phyloP scores from a whole-genome alignment of 1,284 basidiomycete species.

The Entoloma clypeatum region DNA sequence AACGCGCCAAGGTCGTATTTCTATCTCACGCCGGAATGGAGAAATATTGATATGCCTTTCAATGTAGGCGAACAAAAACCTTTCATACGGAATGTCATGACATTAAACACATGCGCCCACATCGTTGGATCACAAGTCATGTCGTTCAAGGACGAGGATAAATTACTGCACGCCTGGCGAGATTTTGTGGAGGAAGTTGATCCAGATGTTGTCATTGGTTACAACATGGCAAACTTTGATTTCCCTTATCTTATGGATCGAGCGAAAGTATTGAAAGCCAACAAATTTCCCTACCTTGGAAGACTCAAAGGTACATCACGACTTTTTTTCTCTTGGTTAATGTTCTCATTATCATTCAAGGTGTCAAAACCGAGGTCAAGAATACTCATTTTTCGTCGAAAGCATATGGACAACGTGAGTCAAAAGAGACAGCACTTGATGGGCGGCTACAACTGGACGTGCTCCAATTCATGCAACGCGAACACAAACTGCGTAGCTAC shows the following conservation, averaged over 20 bases:
- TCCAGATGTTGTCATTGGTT: slow-evolving; percentile 92
- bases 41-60: slow-evolving; percentile 6
- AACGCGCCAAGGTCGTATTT: slow-evolving; percentile 89
- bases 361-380: slow-evolving; percentile 72
- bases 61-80: slow-evolving; percentile 83
- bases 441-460: slow-evolving; percentile 92
- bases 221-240: slow-evolving; percentile 91
- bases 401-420: slow-evolving; percentile 92
- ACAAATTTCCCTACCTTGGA: slow-evolving; percentile 76
- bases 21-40: too few species aligned
- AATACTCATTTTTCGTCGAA: slow-evolving; percentile 96
- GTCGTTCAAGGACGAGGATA: slow-evolving; percentile 72
- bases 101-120: slow-evolving; percentile 86
- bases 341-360: slow-evolving; percentile 37
- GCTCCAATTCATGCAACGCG: slow-evolving; percentile 94
- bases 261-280: slow-evolving; percentile 74
- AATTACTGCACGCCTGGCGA: slow-evolving; percentile 77
- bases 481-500: slow-evolving; percentile 93
- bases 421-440: slow-evolving; percentile 86
- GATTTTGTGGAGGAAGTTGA: slow-evolving; percentile 86
- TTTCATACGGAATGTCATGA: slow-evolving; percentile 95
- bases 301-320: slow-evolving; percentile 62
- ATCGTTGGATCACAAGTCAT: slow-evolving; percentile 94
- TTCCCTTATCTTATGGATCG: slow-evolving; percentile 91
- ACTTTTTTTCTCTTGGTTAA: slow-evolving; percentile 1